phyloP scores from a whole-genome alignment of 805 yeast species.

The Millerozyma acaciae region DNA sequence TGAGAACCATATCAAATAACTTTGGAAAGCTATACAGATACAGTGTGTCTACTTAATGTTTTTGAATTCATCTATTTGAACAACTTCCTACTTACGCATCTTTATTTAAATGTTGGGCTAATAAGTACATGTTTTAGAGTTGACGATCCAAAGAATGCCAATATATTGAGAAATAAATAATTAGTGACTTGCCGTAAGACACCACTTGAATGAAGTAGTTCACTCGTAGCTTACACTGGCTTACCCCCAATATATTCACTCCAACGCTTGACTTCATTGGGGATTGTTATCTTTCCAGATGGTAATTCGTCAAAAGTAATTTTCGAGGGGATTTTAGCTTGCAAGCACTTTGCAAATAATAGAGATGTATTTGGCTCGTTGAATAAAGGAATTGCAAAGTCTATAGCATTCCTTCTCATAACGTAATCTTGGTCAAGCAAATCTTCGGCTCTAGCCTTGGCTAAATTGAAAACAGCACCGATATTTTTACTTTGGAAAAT shows the following conservation, averaged over 20 bases:
- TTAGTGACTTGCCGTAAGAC: background rate
- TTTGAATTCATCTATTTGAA: too few species aligned
- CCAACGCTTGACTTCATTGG: slow-evolving; percentile 91
- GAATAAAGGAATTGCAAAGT: slow-evolving; percentile 92
- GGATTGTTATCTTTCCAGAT: slow-evolving; percentile 49
- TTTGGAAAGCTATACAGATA: too few species aligned
- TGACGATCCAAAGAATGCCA: background rate
- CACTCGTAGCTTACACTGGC: slow-evolving; percentile 64
- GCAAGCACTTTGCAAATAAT: slow-evolving; percentile 80
- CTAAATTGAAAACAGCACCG: slow-evolving; percentile 87
- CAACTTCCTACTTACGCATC: too few species aligned
- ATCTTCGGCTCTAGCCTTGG: slow-evolving; percentile 82
- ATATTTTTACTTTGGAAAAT: slow-evolving; percentile 84
- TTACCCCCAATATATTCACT: slow-evolving; percentile 94
- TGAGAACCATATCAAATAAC: too few species aligned
- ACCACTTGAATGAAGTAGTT: background rate
- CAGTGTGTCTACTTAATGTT: too few species aligned
- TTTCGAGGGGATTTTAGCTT: slow-evolving; percentile 57
- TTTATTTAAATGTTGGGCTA: too few species aligned
- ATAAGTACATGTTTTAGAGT: slow-evolving; percentile 2
- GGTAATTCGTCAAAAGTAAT: slow-evolving; percentile 45
- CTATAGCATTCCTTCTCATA: slow-evolving; percentile 99
- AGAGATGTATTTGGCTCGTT: slow-evolving; percentile 94
- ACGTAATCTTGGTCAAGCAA: slow-evolving; percentile 87
- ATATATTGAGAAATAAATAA: background rate